Conservation (phyloP, 805 yeast species). For the Candida berthetii region DNA sequence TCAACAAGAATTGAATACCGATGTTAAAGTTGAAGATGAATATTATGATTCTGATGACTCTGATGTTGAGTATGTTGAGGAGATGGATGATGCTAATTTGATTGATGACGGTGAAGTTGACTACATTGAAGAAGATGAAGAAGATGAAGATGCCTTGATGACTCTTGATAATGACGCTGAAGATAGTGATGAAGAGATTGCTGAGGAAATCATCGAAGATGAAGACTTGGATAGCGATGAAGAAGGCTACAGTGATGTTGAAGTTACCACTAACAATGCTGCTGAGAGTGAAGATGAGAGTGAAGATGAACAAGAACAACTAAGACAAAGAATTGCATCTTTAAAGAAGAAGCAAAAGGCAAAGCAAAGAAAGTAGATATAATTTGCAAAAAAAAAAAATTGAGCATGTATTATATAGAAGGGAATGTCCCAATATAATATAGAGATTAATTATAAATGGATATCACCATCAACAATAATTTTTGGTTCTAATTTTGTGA, state of each 20-base stretch:
- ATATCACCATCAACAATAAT: slow-evolving; percentile 30
- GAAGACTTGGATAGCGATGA: slow-evolving; percentile 28
- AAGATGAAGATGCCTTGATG: slow-evolving; percentile 21
- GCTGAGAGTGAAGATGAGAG: slow-evolving; percentile 10
- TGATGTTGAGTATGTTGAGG: slow-evolving; percentile 66
- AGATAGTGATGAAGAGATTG: slow-evolving; percentile 21
- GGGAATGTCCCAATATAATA: too few relatives aligned
- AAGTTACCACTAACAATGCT: slow-evolving; percentile 17
- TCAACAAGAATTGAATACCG: slow-evolving; percentile 54
- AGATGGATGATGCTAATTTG: slow-evolving; percentile 41
- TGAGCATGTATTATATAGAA: background rate
- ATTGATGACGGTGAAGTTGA: slow-evolving; percentile 42
- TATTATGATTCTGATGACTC: slow-evolving; percentile 26
- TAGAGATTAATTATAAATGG: background rate
- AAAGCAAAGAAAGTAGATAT: slow-evolving; percentile 5
- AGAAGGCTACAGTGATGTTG: slow-evolving; percentile 27
- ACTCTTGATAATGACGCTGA: background rate
- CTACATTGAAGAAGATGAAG: slow-evolving; percentile 24
- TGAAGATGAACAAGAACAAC: slow-evolving; percentile 17
- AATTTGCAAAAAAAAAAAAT: background rate
- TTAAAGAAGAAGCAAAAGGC: slow-evolving; percentile 18
- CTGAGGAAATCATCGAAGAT: slow-evolving; percentile 24
- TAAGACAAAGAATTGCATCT: slow-evolving; percentile 15
- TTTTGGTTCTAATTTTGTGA: slow-evolving; percentile 31
- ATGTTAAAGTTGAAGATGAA: slow-evolving; percentile 25